Base-by-base conservation (phyloP, 768 basidiomycete genomes). In the Crassisporium funariophilum region DNA sequence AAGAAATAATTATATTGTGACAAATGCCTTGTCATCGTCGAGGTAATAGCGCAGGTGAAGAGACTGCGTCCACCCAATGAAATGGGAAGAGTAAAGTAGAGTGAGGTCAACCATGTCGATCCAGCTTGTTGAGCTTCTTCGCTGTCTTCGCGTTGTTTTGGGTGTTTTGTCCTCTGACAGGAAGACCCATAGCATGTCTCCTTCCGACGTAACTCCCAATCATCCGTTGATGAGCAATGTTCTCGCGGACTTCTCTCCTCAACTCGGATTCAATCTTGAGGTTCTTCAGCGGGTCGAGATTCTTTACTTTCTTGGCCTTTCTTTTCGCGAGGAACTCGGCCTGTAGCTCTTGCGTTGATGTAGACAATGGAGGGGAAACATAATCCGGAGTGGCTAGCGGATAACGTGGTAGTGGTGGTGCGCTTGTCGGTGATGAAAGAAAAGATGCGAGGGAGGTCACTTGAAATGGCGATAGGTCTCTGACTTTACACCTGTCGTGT, bases 131-230 rank as follows among this genome's bases (percentile, higher is more conserved):
- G 69, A 98, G 83, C 68, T 85, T 93, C 69, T 72, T 86, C 24
- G 95, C 95, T 35, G 92, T 95, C 69, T 77, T 82, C 43, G 91
- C 93, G 61, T 98, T 98, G 44, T 79, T 86, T 66, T 84, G 86
- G 4, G 95, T 98, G 45, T 86, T 86, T 70, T 98, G 95, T 46
- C 95, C 95, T 66, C 95, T 80, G 50, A 98, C 95, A 3, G 95
- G 95, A 35, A 95, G 68, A 48, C 85, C 82, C 85, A 94, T 91
- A 6, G 92, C 92, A 65, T 98, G 95, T 67, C 94, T 75, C 74
- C 83, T 83, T 40, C 97, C 97, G 41, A 91, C 83, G 67, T 95
- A 95, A 56, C 88, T 92, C 38, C 95, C 95, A 67, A 98, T 93
- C 79, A 88, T 88, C 51, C 91, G 76, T 68, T 94, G 84, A 70